Evolutionary conservation across 2,329 filamentous ascomycete species (phyloP), one percentile per base, ranked within the genome.

Genomic region (Cladosporium sp.): DNA sequence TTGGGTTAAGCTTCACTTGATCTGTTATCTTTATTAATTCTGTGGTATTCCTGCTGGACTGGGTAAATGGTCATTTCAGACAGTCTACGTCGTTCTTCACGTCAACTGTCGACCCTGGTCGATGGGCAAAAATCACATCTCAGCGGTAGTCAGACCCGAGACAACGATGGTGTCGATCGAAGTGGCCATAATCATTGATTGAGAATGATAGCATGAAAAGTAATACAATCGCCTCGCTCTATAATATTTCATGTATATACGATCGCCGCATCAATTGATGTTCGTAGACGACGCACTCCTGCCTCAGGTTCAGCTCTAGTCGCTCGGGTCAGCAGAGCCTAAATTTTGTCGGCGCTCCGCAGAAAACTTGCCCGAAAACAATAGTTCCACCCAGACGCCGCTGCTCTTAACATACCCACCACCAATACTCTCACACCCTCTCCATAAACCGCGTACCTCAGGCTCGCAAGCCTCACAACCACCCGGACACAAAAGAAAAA

Each of bases 301-400:
- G 59, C 59, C 59, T 62, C 26, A 60, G 58, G 58, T 28, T 57
- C 28, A 43, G 18, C 36, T 57, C 30, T 11, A 39, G 16, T 23
- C 16, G 18, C 43, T 30, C 32, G 59, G 49, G 49, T 54, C 32
- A 56, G 48, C 59, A 63, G 56, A 63, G 59, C 59, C 59, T 26
- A 63, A 63, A 43, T 63, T 63, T 56, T 56, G 10, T 18, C 23
- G 34, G 48, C 43, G 32, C 25, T 57, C 30, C 30, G 53, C 53
- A 43, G 36, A 43, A 43, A 43, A 32, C 59, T 36, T 28, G 59
- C 28, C n/a, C n/a, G n/a, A n/a, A n/a, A n/a, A n/a, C n/a, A 32
- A 63, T 54, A 34, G 48, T 60, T n/a, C 58, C 48, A 51, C 28
- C 51, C 28, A 23, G 16, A 54, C 49, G 21, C 59, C 49, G 59